These are phyloP conservation scores for Spathaspora sp. DNA, from an alignment of 1,139 yeast genomes.

Conservation along the genomic window DNA sequence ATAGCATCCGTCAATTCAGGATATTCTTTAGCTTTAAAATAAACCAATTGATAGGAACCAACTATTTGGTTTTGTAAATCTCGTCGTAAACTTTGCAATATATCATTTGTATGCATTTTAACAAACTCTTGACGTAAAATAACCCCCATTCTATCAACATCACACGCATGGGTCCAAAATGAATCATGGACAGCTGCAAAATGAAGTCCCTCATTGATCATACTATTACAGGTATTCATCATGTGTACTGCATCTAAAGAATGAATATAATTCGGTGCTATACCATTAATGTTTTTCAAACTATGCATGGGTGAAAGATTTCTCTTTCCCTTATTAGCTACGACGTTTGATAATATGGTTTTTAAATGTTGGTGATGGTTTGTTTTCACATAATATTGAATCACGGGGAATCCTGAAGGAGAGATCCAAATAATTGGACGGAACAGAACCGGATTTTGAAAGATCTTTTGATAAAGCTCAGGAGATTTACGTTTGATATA, in stretches of 20 bases:
- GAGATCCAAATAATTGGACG: slow-evolving; percentile 48
- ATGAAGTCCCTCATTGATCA: slow-evolving; percentile 19
- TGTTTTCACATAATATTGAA: slow-evolving; percentile 29
- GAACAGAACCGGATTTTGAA: background rate
- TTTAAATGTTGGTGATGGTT: slow-evolving; percentile 16
- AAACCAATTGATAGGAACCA: slow-evolving; percentile 34
- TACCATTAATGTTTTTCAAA: slow-evolving; percentile 35
- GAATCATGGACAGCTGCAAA: slow-evolving; percentile 48
- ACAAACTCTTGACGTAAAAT: slow-evolving; percentile 37
- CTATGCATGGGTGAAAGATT: slow-evolving; percentile 25
- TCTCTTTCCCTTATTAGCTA: slow-evolving; percentile 1
- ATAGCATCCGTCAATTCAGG: slow-evolving; percentile 18
- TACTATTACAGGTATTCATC: slow-evolving; percentile 34
- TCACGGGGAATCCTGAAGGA: slow-evolving; percentile 42
- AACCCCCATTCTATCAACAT: slow-evolving; percentile 26
- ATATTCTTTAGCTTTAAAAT: slow-evolving; percentile 24
- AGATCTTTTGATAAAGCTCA: background rate
- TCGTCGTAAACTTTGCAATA: slow-evolving; percentile 24
- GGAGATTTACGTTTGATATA: slow-evolving; percentile 9
- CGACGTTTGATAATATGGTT: slow-evolving; percentile 9
- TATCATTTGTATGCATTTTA: slow-evolving; percentile 28
- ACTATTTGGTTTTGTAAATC: slow-evolving; percentile 28
- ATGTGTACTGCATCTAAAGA: slow-evolving; percentile 44
- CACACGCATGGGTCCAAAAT: slow-evolving; percentile 42
- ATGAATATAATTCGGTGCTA: slow-evolving; percentile 49